Percentiles rank a stretch among this genome's conserved stretches.
phyloP scores from a whole-genome alignment of 345 rosid species.

The Carallia brachiata region DNA sequence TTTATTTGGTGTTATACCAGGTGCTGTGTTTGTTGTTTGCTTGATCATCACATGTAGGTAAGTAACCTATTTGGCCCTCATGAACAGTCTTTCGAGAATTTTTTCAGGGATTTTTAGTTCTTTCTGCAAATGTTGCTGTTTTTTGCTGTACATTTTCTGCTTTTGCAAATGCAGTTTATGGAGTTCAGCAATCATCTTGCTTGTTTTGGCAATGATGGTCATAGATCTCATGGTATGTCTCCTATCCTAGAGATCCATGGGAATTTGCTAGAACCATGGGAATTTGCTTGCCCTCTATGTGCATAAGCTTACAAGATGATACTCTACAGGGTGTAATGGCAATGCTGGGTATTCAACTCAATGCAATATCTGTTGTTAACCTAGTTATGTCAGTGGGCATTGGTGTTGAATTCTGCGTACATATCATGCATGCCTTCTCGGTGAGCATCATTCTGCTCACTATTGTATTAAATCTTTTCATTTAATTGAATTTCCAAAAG shows the following conservation, averaged over 20 bases:
- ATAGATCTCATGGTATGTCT: conserved; percentile 79
- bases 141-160: conserved; percentile 13
- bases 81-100: not conserved
- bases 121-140: not conserved
- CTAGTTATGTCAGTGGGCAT: conserved; percentile 95
- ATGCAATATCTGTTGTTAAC: conserved; percentile 94
- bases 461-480: not conserved
- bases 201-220: conserved; percentile 81
- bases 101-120: not conserved
- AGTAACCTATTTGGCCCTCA: conserved; percentile 21
- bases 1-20: conserved; percentile 38
- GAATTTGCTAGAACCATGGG: not conserved
- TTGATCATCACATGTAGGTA: conserved; percentile 90
- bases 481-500: not conserved
- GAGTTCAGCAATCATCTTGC: conserved; percentile 87
- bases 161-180: conserved; percentile 58
- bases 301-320: conserved; percentile 22
- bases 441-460: conserved; percentile 41
- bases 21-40: conserved; percentile 90
- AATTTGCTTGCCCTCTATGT: conserved; percentile 5
- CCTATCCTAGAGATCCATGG: not conserved
- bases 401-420: conserved; percentile 95
- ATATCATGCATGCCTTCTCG: conserved; percentile 83
- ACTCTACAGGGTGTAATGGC: conserved; percentile 94
- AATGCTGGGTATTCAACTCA: conserved; percentile 78